Evolutionary conservation across 2,329 filamentous ascomycete species (phyloP).

Genomic region (Elsinoe australis): DNA sequence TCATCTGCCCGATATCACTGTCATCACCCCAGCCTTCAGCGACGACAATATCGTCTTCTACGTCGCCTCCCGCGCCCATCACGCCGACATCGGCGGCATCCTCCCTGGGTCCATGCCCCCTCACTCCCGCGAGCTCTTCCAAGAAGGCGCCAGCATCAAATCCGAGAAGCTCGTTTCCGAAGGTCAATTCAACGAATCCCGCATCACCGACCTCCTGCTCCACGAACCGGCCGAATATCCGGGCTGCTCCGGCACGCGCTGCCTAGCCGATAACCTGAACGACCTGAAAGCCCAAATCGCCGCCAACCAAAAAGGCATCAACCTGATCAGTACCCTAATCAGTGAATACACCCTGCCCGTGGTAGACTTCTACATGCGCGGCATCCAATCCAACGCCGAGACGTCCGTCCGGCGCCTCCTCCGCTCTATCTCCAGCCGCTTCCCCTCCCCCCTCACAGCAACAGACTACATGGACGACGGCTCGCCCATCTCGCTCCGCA

Average conservation of each 20-base stretch:
- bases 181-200: constrained; percentile 69
- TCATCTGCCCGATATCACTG: constrained; percentile 74
- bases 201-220: constrained; percentile 61
- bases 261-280: constrained; percentile 74
- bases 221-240: constrained; percentile 65
- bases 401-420: constrained; percentile 65
- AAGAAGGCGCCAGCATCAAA: constrained; percentile 51
- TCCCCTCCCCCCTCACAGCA: constrained; percentile 61
- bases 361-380: constrained; percentile 76
- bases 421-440: constrained; percentile 61
- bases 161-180: constrained; percentile 63
- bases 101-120: constrained; percentile 77
- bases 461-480: constrained; percentile 85
- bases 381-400: constrained; percentile 74
- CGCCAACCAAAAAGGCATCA: constrained; percentile 79
- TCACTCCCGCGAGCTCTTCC: constrained; percentile 54
- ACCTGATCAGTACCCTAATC: constrained; percentile 65
- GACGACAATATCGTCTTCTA: constrained; percentile 73
- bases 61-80: constrained; percentile 70
- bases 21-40: constrained; percentile 71
- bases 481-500: constrained; percentile 64
- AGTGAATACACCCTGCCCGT: constrained; percentile 69
- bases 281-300: constrained; percentile 82
- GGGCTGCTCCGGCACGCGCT: constrained; percentile 70
- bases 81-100: constrained; percentile 79